These are phyloP conservation scores for Pseudogymnoascus sp. DNA, from an alignment of 2,329 filamentous ascomycete genomes.

Conservation along the genomic window DNA sequence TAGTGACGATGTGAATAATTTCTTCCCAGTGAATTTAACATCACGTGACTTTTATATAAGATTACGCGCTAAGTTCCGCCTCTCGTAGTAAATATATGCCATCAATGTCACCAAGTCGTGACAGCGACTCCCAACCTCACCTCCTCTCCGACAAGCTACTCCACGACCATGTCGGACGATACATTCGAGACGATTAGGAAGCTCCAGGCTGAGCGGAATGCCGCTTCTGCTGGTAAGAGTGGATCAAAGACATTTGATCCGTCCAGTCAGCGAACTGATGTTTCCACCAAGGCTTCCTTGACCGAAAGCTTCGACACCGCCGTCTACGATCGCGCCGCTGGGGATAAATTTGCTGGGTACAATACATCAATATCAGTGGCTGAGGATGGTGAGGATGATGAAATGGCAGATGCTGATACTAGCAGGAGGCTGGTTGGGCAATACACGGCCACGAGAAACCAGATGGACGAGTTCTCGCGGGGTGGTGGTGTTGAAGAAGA, in stretches of 20 bases:
- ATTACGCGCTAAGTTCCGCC: slow-evolving; percentile 6
- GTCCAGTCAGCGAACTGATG: slow-evolving; percentile 72
- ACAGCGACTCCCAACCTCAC: slow-evolving; percentile 7
- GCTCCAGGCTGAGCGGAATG: slow-evolving; percentile 90
- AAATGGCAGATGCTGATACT: slow-evolving; percentile 66
- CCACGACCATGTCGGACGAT: slow-evolving; percentile 56
- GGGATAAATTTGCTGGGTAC: slow-evolving; percentile 82
- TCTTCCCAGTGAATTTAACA: background rate
- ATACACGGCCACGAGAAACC: slow-evolving; percentile 85
- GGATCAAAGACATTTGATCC: slow-evolving; percentile 73
- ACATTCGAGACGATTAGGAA: slow-evolving; percentile 83
- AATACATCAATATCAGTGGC: slow-evolving; percentile 78
- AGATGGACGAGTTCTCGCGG: slow-evolving; percentile 89
- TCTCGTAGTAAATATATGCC: slow-evolving; percentile 7
- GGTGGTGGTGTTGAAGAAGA: slow-evolving; percentile 85
- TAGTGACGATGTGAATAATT: background rate
- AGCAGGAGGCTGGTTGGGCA: slow-evolving; percentile 81
- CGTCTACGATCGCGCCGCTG: slow-evolving; percentile 72
- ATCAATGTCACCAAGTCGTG: background rate
- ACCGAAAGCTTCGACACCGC: slow-evolving; percentile 83
- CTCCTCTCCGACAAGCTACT: slow-evolving; percentile 7
- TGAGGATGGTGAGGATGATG: slow-evolving; percentile 71
- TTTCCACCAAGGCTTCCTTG: slow-evolving; percentile 82
- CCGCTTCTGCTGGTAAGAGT: slow-evolving; percentile 69
- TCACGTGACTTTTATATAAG: background rate